phyloP scores from a whole-genome alignment of 495 filamentous ascomycete genomes.

The Daldinia concentrica region DNA sequence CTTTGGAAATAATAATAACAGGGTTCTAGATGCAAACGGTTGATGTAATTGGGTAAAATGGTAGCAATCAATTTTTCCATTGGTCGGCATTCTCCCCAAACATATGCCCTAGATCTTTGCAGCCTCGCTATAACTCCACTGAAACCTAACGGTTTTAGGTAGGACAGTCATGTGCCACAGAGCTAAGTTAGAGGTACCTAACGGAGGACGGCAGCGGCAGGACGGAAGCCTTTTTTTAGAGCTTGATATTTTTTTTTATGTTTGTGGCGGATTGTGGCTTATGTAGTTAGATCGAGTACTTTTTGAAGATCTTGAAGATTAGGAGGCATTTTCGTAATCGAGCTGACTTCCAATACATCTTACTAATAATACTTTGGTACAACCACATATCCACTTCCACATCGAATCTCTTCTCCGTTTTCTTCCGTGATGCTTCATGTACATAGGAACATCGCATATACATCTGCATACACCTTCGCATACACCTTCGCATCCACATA shows the following conservation, averaged over 20 bases:
- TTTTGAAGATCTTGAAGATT: background rate
- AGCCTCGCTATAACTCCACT: conserved; percentile 33
- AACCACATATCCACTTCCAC: background rate
- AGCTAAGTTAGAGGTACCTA: background rate
- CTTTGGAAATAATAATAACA: conserved; percentile 22
- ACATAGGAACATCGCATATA: background rate
- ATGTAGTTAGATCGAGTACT: background rate
- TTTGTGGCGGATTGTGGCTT: conserved; percentile 26
- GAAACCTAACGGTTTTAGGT: conserved; percentile 23
- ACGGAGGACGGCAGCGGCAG: background rate
- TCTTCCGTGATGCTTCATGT: background rate
- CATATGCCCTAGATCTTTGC: background rate
- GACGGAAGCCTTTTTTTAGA: background rate
- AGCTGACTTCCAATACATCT: background rate
- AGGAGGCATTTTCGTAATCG: background rate
- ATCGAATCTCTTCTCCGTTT: background rate
- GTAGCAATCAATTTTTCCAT: conserved; percentile 8
- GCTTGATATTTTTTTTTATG: background rate
- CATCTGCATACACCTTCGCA: background rate
- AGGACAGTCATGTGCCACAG: conserved; percentile 22
- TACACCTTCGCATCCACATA: background rate
- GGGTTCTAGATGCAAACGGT: conserved; percentile 25
- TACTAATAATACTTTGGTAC: background rate
- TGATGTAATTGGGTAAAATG: conserved; percentile 23
- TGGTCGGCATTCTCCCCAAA: conserved; percentile 14